Evolutionary conservation across 176 grass and related monocot genomes (phyloP), one percentile per base, ranked within the genome.

Genomic region (Hordeum vulgare): DNA sequence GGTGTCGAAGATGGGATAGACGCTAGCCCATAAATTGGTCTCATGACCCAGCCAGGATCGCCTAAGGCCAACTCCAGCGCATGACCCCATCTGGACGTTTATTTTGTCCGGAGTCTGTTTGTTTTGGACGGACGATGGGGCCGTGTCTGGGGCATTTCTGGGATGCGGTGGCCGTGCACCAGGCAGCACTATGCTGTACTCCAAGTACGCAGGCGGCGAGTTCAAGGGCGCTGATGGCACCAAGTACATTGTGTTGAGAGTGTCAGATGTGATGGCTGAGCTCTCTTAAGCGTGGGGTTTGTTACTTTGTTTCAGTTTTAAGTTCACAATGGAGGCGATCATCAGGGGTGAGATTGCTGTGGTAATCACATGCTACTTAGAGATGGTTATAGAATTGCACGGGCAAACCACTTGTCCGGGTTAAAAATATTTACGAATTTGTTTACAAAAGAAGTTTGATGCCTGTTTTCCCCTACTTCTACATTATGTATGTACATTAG

Each of bases 211-310:
- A 2, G 88, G 94, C 4, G 81, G 71, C 8, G 88, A 91, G 84
- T 91, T 93, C 76, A 93, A 96, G 86, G 80, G 90, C 4, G 58
- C 83, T 0, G 94, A 96, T 24, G 90, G 83, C 59, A 90, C 77
- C 0, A 75, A 81, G 49, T 96, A 91, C 91, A 89, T 96, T 11
- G 86, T 92, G 20, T 78, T 93, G 41, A 96, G 67, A 87, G 86
- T 62, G 18, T 90, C 83, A 1, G 94, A 96, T 74, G 86, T 93
- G 62, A 93, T 96, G 83, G 94, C 88, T 71, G 77, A 93, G 58
- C 90, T 96, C 36, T 82, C 93, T 24, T 95, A 40, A 83, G 57
- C 17, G 71, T 42, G 41, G 0, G 11, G 17, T 5, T 24, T 34
- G 7, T 18, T 54, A 8, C 18, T 21, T 18, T 54, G 51, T 54